These are phyloP conservation scores for Candida albicans DNA, from an alignment of 1,139 yeast species.

Conservation along the genomic window DNA sequence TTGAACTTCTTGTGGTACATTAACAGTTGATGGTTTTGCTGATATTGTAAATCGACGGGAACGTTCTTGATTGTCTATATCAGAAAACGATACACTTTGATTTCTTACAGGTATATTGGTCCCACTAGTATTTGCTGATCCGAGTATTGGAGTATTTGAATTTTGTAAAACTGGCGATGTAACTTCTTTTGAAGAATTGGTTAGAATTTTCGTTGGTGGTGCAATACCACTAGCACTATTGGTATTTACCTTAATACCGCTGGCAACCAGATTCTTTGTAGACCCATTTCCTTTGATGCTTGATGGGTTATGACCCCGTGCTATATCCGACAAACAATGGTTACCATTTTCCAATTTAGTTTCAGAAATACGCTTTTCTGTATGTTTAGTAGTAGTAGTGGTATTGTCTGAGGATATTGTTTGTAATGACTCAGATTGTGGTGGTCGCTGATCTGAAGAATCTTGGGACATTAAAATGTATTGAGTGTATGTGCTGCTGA, in stretches of 20 bases:
- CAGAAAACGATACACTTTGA: slow-evolving; percentile 41
- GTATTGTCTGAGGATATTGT: not conserved
- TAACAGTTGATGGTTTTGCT: slow-evolving; percentile 41
- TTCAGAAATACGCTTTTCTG: not conserved
- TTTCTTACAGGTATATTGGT: slow-evolving; percentile 10
- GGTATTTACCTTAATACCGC: not conserved
- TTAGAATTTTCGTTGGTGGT: slow-evolving; percentile 2
- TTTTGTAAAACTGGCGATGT: slow-evolving; percentile 5
- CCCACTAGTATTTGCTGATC: slow-evolving; percentile 4
- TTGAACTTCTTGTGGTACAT: slow-evolving; percentile 15
- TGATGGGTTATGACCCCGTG: not conserved
- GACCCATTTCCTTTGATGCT: not conserved
- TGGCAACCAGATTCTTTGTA: not conserved
- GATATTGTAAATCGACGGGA: slow-evolving; percentile 46
- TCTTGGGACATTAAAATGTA: slow-evolving; percentile 1
- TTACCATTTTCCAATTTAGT: not conserved
- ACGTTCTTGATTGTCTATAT: slow-evolving; percentile 39
- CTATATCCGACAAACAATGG: not conserved
- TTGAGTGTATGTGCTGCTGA: too few species aligned
- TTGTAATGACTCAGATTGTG: slow-evolving; percentile 2
- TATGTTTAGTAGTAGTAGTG: not conserved
- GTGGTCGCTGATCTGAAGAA: slow-evolving; percentile 1
- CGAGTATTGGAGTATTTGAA: slow-evolving; percentile 8
- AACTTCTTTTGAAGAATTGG: not conserved
- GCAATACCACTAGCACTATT: not conserved